These are phyloP conservation scores for Pseudozyma sp. DNA, from an alignment of 1,284 basidiomycete genomes.

Conservation along the genomic window DNA sequence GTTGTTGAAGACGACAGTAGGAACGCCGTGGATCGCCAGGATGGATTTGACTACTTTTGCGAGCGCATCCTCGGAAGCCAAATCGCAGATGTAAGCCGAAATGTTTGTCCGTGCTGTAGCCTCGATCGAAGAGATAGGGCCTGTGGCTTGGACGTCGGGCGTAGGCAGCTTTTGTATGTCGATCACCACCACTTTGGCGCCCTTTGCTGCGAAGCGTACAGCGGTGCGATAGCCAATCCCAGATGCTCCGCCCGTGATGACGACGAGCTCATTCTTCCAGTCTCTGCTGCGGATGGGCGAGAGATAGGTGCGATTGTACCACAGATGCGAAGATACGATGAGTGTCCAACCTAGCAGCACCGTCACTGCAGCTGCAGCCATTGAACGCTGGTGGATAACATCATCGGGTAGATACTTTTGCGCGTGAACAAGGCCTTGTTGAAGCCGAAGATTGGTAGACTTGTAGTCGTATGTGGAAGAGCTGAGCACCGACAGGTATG, in stretches of 20 bases:
- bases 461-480: conserved; percentile 19
- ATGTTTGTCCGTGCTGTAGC: conserved; percentile 27
- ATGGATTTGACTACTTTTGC: conserved; percentile 40
- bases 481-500: conserved; percentile 11
- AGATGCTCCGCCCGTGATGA: conserved; percentile 75
- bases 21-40: conserved; percentile 32
- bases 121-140: not conserved
- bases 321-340: conserved; percentile 24
- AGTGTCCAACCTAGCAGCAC: conserved; percentile 27
- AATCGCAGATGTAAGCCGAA: conserved; percentile 54
- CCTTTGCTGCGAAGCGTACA: conserved; percentile 81
- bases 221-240: conserved; percentile 88
- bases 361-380: conserved; percentile 8
- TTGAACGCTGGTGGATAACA: not conserved
- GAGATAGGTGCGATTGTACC: conserved; percentile 38
- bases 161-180: conserved; percentile 71
- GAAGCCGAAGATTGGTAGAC: conserved; percentile 5
- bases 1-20: conserved; percentile 90
- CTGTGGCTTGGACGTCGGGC: not conserved
- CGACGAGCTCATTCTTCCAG: conserved; percentile 49
- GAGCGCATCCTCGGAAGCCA: conserved; percentile 41
- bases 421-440: not conserved
- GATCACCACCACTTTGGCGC: conserved; percentile 84
- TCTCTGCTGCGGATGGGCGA: conserved; percentile 15
- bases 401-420: not conserved